A percentile compares a stretch with the other conserved stretches of the same genome.
These are phyloP conservation scores for Pisolithus orientalis DNA, from an alignment of 768 basidiomycete genomes.

Conservation along the genomic window DNA sequence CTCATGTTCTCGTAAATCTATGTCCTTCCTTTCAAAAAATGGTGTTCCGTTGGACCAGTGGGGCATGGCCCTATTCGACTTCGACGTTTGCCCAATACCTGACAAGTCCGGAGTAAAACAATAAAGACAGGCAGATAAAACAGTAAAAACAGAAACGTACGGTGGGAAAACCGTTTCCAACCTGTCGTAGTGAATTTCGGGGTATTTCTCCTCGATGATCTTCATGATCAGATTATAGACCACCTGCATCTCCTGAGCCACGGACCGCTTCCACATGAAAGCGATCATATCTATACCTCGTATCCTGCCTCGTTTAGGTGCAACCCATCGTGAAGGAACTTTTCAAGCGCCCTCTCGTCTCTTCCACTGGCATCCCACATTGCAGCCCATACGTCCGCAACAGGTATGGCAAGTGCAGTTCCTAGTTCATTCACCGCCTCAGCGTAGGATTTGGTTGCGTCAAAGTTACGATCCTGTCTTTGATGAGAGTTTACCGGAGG, in stretches of 20 bases:
- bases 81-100: too few relatives aligned
- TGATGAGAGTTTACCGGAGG: constrained; percentile 72
- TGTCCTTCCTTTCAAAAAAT: too few relatives aligned
- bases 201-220: constrained; percentile 50
- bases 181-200: constrained; percentile 64
- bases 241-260: constrained; percentile 38
- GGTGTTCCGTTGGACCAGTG: too few relatives aligned
- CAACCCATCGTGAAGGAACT: constrained; percentile 67
- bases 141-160: constrained; percentile 36
- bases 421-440: constrained; percentile 63
- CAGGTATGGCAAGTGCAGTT: constrained; percentile 44
- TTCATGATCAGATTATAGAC: constrained; percentile 57
- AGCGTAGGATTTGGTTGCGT: constrained; percentile 61
- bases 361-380: constrained; percentile 72
- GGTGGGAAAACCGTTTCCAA: constrained; percentile 51
- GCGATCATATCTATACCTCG: constrained; percentile 50
- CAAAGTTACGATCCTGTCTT: constrained; percentile 51
- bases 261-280: neutral
- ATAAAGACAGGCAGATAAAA: too few relatives aligned
- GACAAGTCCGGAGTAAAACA: too few relatives aligned
- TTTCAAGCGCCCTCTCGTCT: constrained; percentile 44
- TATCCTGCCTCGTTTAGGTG: constrained; percentile 78
- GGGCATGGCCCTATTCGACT: too few relatives aligned
- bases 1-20: too few relatives aligned
- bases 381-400: constrained; percentile 69